Evolutionary conservation across 2,329 filamentous ascomycete species (phyloP), one percentile per base, ranked within the genome.

Genomic region (Clathrospora elynae): DNA sequence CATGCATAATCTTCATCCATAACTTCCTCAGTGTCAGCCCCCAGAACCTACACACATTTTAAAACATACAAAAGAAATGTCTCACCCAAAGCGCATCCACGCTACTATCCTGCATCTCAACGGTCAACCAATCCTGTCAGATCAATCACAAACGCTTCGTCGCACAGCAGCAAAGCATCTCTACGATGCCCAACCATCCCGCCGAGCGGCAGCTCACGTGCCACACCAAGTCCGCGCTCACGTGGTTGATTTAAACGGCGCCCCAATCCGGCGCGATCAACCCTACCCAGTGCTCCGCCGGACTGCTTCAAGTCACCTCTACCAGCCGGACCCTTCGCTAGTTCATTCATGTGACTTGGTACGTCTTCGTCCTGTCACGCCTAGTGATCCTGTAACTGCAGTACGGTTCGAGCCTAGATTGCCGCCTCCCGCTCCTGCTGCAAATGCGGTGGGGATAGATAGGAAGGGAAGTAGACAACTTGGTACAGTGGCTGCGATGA

Each of bases 231-330:
- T 36, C 2, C 3, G 14, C 25, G 42, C 30, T 14, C 16, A 14
- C 6, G 32, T 53, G 28, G 17, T 32, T 16, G 29, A 45, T 20
- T 18, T 42, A 6, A 42, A 37, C 29, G 31, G 40, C 24, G 25
- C 44, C 11, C 34, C 23, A 14, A 17, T 49, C 8, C 12, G 13
- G 1, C 25, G 12, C 23, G 22, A 18, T 13, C 25, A 35, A 11
- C 17, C 18, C 5, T 26, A 5, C 17, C 53, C 46, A 1, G 6
- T 25, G 3, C 35, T 54, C 25, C 47, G 41, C 29, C 52, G 41
- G 14, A 54, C 50, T 7, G 16, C 26, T 8, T 49, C 44, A 10
- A 42, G 44, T 2, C 29, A 12, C 11, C 36, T 43, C 18, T 51
- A 44, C 22, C 20, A 33, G 17, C 5, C 23, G 12, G 17, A 26